Evolutionary conservation across 1,284 basidiomycete genomes (phyloP), one percentile per base, ranked within the genome.

Genomic region (Entoloma clypeatum): DNA sequence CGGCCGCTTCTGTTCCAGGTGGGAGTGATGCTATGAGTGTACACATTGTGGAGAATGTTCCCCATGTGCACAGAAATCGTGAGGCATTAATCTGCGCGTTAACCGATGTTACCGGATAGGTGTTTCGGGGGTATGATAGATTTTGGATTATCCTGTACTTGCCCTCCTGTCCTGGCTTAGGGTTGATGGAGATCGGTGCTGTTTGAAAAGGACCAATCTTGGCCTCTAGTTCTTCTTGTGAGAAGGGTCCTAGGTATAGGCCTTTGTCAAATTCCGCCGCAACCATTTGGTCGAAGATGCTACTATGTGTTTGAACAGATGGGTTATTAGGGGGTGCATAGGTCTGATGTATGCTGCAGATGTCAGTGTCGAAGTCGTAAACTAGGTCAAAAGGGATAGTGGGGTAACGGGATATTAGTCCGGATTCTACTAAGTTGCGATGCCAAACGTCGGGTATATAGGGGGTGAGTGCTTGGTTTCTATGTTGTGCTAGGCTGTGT

Each of bases 51-150:
- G 39, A 9, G 40, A 71, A 71, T 0, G 67, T 65, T 0, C 69
- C 67, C 65, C 65, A 74, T 0, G 59, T 60, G 45, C 63, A 68
- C 0, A 62, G 66, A 44, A 58, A 74, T 1, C 49, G 7, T 11
- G 57, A 35, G 0, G 67, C 48, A 19, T 66, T 26, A 5, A 69
- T 64, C 11, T 24, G 7, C 0, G 43, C 58, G 40, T 72, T 74
- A 24, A 74, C 59, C 0, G 67, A 71, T 0, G 34, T 21, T 1
- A 41, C 41, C 0, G 13, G 5, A 2, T 16, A n/a, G n/a, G 14
- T 4, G 13, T 7, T 1, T 2, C 49, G 34, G 2, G 63, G 62
- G 41, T 50, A 58, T 0, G 69, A 75, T 8, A 68, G 58, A 35
- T 74, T 66, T 10, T 74, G 68, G 0, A 75, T 54, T 0, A 63